Evolutionary conservation across 345 rosid species (phyloP).

Genomic region (Sonneratia alba): DNA sequence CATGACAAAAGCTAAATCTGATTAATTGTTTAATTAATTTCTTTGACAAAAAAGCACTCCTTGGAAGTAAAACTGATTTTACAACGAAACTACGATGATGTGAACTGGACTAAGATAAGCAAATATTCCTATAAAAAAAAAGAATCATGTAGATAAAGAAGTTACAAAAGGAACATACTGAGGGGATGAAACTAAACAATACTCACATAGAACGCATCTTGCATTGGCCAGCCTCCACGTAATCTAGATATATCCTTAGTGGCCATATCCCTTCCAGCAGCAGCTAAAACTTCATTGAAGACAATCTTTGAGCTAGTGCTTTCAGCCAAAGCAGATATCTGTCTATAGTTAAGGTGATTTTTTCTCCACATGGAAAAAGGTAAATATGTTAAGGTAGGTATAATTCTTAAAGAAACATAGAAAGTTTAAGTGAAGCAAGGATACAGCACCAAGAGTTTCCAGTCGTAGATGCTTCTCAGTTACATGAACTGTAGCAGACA

Average conservation of each 20-base stretch:
- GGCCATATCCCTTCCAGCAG: constrained; percentile 80
- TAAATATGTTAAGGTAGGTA: neutral
- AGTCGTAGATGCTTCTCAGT: constrained; percentile 77
- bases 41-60: neutral
- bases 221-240: constrained; percentile 99
- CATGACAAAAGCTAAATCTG: neutral
- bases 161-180: neutral
- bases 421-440: constrained; percentile 21
- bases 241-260: constrained; percentile 94
- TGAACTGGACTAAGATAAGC: neutral
- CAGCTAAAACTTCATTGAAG: constrained; percentile 70
- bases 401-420: neutral
- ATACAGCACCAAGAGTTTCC: constrained; percentile 95
- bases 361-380: neutral
- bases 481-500: constrained; percentile 77
- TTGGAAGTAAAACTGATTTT: neutral
- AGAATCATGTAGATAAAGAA: neutral
- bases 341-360: constrained; percentile 33
- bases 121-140: neutral
- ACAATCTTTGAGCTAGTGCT: constrained; percentile 62
- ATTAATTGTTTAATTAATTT: neutral
- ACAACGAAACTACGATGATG: neutral
- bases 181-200: constrained; percentile 2
- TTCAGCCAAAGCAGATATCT: constrained; percentile 83
- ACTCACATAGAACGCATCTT: constrained; percentile 86